Conservation (phyloP, 441 rosid genomes). For the Monsonia emarginata region DNA sequence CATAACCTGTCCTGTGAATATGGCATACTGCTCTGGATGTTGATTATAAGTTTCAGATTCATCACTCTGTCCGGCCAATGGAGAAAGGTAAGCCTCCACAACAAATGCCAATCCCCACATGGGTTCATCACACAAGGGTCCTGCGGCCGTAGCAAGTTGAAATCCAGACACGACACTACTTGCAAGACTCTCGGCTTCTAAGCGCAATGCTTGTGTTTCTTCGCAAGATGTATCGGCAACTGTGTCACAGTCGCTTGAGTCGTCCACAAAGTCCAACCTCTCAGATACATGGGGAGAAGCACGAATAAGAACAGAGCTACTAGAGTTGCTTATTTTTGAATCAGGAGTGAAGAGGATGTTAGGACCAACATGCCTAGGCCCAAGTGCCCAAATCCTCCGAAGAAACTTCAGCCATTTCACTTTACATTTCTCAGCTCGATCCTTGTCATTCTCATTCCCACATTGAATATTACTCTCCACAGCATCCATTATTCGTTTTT, state of each 20-base stretch:
- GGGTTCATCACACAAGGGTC: constrained; percentile 85
- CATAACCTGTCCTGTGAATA: constrained; percentile 81
- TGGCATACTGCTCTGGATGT: constrained; percentile 50
- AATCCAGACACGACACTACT: constrained; percentile 77
- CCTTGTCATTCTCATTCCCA: constrained; percentile 47
- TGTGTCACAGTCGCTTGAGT: constrained; percentile 21
- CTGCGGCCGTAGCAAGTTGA: constrained; percentile 76
- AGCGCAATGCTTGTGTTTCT: constrained; percentile 24
- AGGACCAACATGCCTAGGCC: constrained; percentile 86
- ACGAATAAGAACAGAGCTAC: constrained; percentile 38
- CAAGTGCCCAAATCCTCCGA: constrained; percentile 81
- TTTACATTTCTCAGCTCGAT: constrained; percentile 47
- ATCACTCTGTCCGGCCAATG: constrained; percentile 26
- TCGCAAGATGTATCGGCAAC: constrained; percentile 23
- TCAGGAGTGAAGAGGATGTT: constrained; percentile 78
- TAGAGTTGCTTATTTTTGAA: constrained; percentile 26
- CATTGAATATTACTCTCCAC: constrained; percentile 41
- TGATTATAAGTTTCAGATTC: constrained; percentile 32
- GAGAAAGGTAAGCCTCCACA: constrained; percentile 49
- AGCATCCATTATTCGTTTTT: constrained; percentile 45
- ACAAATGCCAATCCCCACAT: constrained; percentile 89
- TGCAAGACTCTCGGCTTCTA: constrained; percentile 56
- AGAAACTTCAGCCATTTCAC: constrained; percentile 60
- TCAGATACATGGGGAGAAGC: constrained; percentile 68
- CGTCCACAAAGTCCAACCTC: constrained; percentile 51